phyloP scores from a whole-genome alignment of 257 asterid species.

The Coffea eugenioides region DNA sequence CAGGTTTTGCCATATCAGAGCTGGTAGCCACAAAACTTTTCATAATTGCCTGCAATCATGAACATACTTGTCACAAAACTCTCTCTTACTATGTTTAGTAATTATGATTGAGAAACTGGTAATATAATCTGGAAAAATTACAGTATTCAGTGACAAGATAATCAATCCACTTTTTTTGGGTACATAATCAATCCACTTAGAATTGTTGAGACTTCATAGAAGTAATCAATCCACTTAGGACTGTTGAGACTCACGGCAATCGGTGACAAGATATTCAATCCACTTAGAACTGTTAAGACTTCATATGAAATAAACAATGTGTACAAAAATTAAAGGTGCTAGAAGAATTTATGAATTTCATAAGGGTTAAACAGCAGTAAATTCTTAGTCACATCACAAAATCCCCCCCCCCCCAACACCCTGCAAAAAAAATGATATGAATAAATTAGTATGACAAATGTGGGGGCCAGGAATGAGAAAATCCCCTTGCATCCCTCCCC shows the following conservation, averaged over 20 bases:
- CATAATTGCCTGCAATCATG: constrained; percentile 79
- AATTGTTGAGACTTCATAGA: background rate
- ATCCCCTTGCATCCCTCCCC: background rate
- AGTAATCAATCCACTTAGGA: background rate
- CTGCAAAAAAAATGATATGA: too few species aligned
- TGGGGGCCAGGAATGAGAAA: background rate
- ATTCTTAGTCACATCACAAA: background rate
- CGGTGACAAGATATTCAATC: background rate
- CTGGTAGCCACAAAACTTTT: constrained; percentile 69
- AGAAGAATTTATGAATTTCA: background rate
- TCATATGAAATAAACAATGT: background rate
- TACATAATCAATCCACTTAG: background rate
- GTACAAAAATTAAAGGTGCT: background rate
- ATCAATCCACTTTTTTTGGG: too few species aligned
- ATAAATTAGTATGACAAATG: background rate
- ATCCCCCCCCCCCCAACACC: too few species aligned
- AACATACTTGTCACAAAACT: background rate
- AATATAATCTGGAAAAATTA: background rate
- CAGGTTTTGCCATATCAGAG: constrained; percentile 55
- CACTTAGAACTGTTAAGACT: background rate
- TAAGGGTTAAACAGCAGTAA: background rate
- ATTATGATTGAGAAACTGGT: background rate
- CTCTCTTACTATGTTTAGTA: background rate
- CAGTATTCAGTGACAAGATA: background rate
- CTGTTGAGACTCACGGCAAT: too few species aligned